A percentile compares a stretch with the other conserved stretches of the same genome.
These are phyloP conservation scores for Phialophora verrucosa DNA, from an alignment of 2,329 filamentous ascomycete genomes.

Conservation along the genomic window DNA sequence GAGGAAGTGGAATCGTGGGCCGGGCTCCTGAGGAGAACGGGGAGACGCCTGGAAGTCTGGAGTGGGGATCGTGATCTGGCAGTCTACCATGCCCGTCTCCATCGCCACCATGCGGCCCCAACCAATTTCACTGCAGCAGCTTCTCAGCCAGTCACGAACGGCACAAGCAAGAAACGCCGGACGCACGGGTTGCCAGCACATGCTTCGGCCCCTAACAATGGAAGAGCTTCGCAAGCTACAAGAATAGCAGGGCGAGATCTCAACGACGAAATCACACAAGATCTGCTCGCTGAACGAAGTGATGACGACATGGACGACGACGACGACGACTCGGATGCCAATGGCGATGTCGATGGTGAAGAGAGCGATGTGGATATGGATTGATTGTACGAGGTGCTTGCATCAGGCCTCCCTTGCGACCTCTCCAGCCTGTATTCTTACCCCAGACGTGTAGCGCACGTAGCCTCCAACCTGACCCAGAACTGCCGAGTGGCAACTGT, in stretches of 20 bases:
- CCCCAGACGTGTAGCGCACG: not conserved
- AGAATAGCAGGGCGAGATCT: conserved; percentile 32
- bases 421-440: not conserved
- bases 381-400: not conserved
- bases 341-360: conserved; percentile 26
- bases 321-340: conserved; percentile 35
- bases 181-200: conserved; percentile 13
- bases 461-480: not conserved
- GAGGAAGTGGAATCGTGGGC: conserved; percentile 54
- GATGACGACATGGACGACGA: conserved; percentile 39
- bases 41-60: conserved; percentile 53
- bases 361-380: conserved; percentile 35
- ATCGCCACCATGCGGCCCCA: conserved; percentile 22
- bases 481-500: not conserved
- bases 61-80: conserved; percentile 51
- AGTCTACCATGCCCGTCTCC: conserved; percentile 40
- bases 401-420: not conserved
- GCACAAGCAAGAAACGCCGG: conserved; percentile 27
- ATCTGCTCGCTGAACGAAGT: conserved; percentile 40
- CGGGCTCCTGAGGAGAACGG: conserved; percentile 51
- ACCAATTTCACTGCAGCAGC: conserved; percentile 8
- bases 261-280: conserved; percentile 40
- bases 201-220: not conserved
- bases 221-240: conserved; percentile 7
- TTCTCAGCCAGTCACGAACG: conserved; percentile 18